Conservation (phyloP, 768 basidiomycete genomes). For the Rhizopogon vulgaris region DNA sequence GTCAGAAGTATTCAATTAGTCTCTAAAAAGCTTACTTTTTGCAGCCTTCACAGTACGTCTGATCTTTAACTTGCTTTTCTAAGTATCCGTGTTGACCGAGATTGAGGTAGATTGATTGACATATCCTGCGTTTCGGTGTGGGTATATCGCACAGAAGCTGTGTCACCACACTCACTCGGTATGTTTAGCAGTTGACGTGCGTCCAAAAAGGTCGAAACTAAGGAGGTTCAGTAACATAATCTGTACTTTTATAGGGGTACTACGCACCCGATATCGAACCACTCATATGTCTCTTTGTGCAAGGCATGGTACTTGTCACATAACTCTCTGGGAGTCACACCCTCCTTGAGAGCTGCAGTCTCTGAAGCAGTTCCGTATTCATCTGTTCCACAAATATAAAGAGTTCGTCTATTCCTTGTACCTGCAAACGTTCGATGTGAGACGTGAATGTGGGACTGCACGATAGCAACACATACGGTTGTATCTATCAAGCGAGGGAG, state of each 20-base stretch:
- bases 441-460: conserved; percentile 15
- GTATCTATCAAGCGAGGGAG: conserved; percentile 36
- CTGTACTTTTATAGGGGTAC: not conserved
- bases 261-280: conserved; percentile 91
- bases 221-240: not conserved
- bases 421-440: conserved; percentile 18
- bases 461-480: conserved; percentile 39
- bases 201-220: conserved; percentile 94
- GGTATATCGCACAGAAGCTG: not conserved
- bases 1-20: conserved; percentile 1
- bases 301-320: conserved; percentile 89
- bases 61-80: conserved; percentile 80
- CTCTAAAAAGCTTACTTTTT: conserved; percentile 47
- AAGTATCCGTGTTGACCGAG: conserved; percentile 73
- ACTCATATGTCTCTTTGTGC: conserved; percentile 90
- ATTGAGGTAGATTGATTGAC: conserved; percentile 84
- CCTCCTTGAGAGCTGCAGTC: conserved; percentile 91
- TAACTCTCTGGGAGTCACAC: conserved; percentile 67
- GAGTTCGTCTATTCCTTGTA: conserved; percentile 79
- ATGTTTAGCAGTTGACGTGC: conserved; percentile 87
- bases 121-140: conserved; percentile 50
- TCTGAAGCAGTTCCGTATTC: conserved; percentile 99
- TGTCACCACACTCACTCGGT: conserved; percentile 56
- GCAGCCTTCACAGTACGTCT: conserved; percentile 93
- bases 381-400: conserved; percentile 97